Percentiles rank a stretch among this genome's conserved stretches.
phyloP scores from a whole-genome alignment of 1,284 basidiomycete genomes.

The Tilletia indica region DNA sequence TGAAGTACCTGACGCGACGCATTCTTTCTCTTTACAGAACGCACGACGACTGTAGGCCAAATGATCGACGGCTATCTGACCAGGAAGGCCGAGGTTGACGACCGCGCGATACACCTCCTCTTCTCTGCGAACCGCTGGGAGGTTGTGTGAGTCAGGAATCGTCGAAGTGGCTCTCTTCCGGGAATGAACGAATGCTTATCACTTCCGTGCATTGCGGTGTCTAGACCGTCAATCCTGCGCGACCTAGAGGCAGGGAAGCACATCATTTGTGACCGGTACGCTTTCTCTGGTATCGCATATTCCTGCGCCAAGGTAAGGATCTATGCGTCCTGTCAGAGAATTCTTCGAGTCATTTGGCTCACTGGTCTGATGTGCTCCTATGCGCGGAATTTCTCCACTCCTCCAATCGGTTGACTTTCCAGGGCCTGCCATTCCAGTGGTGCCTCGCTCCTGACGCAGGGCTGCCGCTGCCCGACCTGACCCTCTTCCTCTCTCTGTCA shows the following conservation, averaged over 20 bases:
- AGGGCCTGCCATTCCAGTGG: constrained; percentile 68
- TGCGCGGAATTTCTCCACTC: too few species aligned
- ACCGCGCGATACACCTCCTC: constrained; percentile 86
- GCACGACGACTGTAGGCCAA: constrained; percentile 83
- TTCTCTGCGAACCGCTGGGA: constrained; percentile 99
- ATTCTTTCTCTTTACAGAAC: constrained; percentile 64
- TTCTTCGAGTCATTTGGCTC: too few species aligned
- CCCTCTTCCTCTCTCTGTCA: constrained; percentile 80
- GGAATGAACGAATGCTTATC: not conserved
- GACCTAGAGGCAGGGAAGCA: constrained; percentile 69
- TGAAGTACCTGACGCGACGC: too few species aligned
- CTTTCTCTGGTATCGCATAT: constrained; percentile 94
- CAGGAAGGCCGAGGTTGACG: constrained; percentile 79
- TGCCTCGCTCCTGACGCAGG: constrained; percentile 79
- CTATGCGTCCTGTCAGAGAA: too few species aligned
- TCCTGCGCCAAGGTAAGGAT: constrained; percentile 72
- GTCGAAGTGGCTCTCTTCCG: too few species aligned
- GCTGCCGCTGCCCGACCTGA: constrained; percentile 83
- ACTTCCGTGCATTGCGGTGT: not conserved
- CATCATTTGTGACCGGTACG: constrained; percentile 88
- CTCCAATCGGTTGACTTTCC: not conserved
- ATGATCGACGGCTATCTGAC: constrained; percentile 90
- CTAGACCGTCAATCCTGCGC: constrained; percentile 60
- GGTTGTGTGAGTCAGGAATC: constrained; percentile 66
- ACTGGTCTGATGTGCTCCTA: too few species aligned